Evolutionary conservation across 192 early-diverging fungal genomes (phyloP).

Genomic region (Physocladia obscura): DNA sequence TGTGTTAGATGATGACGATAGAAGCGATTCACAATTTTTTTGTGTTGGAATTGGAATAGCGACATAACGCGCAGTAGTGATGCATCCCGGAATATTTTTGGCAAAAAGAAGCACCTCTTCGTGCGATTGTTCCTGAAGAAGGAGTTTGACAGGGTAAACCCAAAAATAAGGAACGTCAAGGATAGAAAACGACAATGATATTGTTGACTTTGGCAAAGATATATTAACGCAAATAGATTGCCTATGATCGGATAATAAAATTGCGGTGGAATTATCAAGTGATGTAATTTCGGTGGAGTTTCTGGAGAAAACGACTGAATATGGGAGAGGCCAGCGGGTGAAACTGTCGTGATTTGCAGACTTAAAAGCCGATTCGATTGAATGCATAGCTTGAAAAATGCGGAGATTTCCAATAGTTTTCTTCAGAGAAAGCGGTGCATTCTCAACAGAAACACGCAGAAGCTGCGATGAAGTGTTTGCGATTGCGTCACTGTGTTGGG

Average conservation of each 20-base stretch:
- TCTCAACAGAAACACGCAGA: background rate
- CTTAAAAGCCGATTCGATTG: background rate
- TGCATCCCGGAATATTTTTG: background rate
- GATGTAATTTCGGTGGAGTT: background rate
- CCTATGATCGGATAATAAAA: background rate
- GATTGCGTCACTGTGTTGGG: too few species aligned
- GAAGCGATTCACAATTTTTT: background rate
- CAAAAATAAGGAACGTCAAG: conserved; percentile 1
- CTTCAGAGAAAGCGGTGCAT: background rate
- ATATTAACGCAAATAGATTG: background rate
- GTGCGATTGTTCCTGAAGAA: background rate
- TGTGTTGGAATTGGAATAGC: conserved; percentile 2
- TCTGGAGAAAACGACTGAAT: background rate
- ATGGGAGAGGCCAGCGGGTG: background rate
- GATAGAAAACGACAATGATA: background rate
- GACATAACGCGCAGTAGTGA: background rate
- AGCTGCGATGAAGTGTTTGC: too few species aligned
- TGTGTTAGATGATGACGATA: background rate
- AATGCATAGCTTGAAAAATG: background rate
- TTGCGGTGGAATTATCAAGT: background rate
- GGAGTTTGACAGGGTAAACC: background rate
- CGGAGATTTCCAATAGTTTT: background rate
- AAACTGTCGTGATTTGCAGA: background rate
- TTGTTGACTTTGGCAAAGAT: background rate
- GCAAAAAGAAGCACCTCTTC: background rate